Evolutionary conservation across 192 early-diverging fungal genomes (phyloP).

Genomic region (Haplosporangium gracile): DNA sequence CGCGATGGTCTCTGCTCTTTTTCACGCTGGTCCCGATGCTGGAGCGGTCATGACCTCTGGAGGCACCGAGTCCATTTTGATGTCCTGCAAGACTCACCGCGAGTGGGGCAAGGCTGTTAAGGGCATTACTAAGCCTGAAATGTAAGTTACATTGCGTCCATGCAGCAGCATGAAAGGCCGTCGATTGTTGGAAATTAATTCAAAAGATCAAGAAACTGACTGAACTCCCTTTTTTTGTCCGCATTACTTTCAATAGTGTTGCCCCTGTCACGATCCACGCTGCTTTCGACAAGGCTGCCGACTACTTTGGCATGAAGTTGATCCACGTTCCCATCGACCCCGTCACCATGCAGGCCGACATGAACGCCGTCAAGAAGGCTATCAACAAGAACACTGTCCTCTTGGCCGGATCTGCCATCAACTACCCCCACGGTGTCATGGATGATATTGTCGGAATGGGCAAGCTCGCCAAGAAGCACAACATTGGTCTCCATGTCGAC

Average conservation of each 20-base stretch:
- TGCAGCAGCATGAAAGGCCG: background rate
- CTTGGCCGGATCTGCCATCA: slow-evolving; percentile 91
- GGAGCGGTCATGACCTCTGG: slow-evolving; percentile 94
- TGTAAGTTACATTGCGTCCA: slow-evolving; percentile 67
- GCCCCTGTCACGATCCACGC: slow-evolving; percentile 95
- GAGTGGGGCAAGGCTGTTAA: slow-evolving; percentile 84
- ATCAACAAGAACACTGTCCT: slow-evolving; percentile 95
- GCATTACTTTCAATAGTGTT: slow-evolving; percentile 63
- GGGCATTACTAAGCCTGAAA: slow-evolving; percentile 91
- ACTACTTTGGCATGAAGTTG: slow-evolving; percentile 92
- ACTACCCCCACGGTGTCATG: slow-evolving; percentile 94
- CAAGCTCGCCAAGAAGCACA: slow-evolving; percentile 80
- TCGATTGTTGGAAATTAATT: background rate
- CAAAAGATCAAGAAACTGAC: background rate
- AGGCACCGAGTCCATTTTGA: slow-evolving; percentile 94
- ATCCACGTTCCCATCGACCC: slow-evolving; percentile 88
- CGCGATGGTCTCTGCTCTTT: slow-evolving; percentile 91
- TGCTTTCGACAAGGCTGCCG: slow-evolving; percentile 95
- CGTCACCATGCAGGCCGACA: slow-evolving; percentile 79
- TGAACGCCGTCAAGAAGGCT: slow-evolving; percentile 80
- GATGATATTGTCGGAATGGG: slow-evolving; percentile 91
- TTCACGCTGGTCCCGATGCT: slow-evolving; percentile 79
- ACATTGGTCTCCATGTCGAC: slow-evolving; percentile 94
- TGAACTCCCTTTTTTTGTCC: background rate
- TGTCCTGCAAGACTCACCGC: slow-evolving; percentile 95